A percentile compares a stretch with the other conserved stretches of the same genome.
These are phyloP conservation scores for Spathaspora girioi DNA, from an alignment of 805 yeast species.

Conservation along the genomic window DNA sequence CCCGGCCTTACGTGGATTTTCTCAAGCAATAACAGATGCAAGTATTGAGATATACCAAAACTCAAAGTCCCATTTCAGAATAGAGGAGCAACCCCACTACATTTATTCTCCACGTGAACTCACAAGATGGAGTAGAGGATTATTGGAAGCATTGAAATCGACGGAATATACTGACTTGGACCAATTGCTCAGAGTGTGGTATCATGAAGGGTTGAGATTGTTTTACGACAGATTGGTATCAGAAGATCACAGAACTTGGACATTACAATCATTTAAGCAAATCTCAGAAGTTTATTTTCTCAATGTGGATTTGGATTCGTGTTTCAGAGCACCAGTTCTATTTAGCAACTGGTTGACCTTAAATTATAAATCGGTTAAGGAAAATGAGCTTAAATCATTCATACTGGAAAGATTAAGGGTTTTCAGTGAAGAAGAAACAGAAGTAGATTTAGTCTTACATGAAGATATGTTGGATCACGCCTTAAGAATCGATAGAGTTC, in stretches of 20 bases:
- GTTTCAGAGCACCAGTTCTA: constrained; percentile 51
- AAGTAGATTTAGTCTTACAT: constrained; percentile 56
- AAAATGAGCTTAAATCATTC: constrained; percentile 47
- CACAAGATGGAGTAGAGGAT: constrained; percentile 83
- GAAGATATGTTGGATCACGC: constrained; percentile 73
- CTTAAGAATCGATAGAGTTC: constrained; percentile 74
- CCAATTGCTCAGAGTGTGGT: constrained; percentile 63
- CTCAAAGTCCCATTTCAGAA: constrained; percentile 40
- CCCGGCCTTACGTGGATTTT: constrained; percentile 58
- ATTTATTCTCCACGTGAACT: constrained; percentile 86
- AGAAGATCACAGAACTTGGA: constrained; percentile 46
- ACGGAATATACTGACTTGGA: constrained; percentile 33
- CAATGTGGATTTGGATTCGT: constrained; percentile 28
- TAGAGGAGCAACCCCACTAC: constrained; percentile 51
- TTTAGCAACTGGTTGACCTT: constrained; percentile 74
- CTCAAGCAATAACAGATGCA: constrained; percentile 51
- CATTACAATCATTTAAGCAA: constrained; percentile 30
- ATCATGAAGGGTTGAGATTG: constrained; percentile 75
- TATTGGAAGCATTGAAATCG: constrained; percentile 47
- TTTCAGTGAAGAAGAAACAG: constrained; percentile 77
- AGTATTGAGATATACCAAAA: constrained; percentile 61
- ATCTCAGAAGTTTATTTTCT: constrained; percentile 45
- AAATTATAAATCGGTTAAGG: constrained; percentile 54
- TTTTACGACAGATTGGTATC: constrained; percentile 69
- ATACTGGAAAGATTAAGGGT: constrained; percentile 60